Evolutionary conservation across 1,139 yeast species (phyloP), one percentile per base, ranked within the genome.

Genomic region (Meyerozyma carpophila): DNA sequence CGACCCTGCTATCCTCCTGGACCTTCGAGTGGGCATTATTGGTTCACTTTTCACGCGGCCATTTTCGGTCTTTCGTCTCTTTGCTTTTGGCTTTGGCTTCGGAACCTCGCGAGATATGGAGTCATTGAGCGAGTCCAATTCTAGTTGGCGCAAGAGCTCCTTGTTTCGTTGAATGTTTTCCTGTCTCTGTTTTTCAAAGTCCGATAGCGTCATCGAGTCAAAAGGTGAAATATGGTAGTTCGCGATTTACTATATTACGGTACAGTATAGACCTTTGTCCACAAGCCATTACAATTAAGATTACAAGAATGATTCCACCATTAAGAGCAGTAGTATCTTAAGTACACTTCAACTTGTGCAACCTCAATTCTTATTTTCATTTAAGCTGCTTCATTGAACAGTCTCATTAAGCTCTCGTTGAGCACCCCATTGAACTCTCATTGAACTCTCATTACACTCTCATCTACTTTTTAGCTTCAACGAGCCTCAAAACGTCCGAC

Each of bases 1-100:
- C 2, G 81, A 78, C 1, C 91, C 91, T 2, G 85, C 85, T 32
- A 84, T 54, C 51, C 93, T 68, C 47, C 83, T 69, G 0, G 90
- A 83, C 50, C 87, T 68, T 61, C 89, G 69, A 3, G 79, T 66
- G 0, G 90, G 87, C 37, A 66, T 63, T 3, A 58, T 49, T 2
- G 63, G 61, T 28, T 63, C 66, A 25, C 48, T 55, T 44, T 60
- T 62, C 2, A 56, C 52, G 25, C 45, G 24, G 5, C 36, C 36
- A 4, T 44, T 38, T 11, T 41, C 31, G 5, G 46, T 42, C 43
- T 63, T 65, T 34, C 61, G 52, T 42, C 58, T 57, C 44, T 54
- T 59, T 11, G 53, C 43, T 41, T 44, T 20, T 46, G 51, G 42
- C 42, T 51, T 32, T 39, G 50, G 16, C 44, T 41, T 8, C 18